These are phyloP conservation scores for Dictyostelium purpureum DNA, from an alignment of 78 protist species.

Conservation along the genomic window DNA sequence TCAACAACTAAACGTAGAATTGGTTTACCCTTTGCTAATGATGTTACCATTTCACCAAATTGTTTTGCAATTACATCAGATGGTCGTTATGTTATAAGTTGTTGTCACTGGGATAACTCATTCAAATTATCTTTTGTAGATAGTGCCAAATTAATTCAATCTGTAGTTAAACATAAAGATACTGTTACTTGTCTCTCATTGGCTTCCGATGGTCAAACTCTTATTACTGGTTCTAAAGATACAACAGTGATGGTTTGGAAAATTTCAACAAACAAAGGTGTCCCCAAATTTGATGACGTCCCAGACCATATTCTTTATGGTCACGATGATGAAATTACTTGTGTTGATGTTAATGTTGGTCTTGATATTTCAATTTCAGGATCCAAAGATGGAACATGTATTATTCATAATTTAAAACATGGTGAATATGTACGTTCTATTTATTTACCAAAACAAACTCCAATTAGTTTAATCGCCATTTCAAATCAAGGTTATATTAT, in stretches of 20 bases:
- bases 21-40: slow-evolving; percentile 80
- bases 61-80: slow-evolving; percentile 64
- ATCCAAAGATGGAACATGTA: slow-evolving; percentile 79
- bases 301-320: slow-evolving; percentile 78
- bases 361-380: slow-evolving; percentile 89
- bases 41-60: slow-evolving; percentile 42
- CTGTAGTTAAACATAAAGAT: slow-evolving; percentile 86
- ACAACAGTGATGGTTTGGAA: slow-evolving; percentile 93
- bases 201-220: slow-evolving; percentile 49
- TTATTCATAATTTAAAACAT: slow-evolving; percentile 44
- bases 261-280: slow-evolving; percentile 24
- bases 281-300: slow-evolving; percentile 37
- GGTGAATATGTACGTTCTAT: slow-evolving; percentile 73
- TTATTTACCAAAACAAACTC: slow-evolving; percentile 37
- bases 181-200: slow-evolving; percentile 91
- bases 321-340: slow-evolving; percentile 91
- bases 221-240: slow-evolving; percentile 94
- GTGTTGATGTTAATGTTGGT: slow-evolving; percentile 83
- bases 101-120: slow-evolving; percentile 81
- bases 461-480: slow-evolving; percentile 22
- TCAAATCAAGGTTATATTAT: slow-evolving; percentile 71
- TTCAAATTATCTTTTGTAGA: slow-evolving; percentile 42
- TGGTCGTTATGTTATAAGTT: slow-evolving; percentile 69
- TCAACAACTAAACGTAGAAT: slow-evolving; percentile 45
- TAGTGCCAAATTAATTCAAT: slow-evolving; percentile 64